phyloP scores from a whole-genome alignment of 2,329 filamentous ascomycete genomes.

The Hypoxylon sp. region DNA sequence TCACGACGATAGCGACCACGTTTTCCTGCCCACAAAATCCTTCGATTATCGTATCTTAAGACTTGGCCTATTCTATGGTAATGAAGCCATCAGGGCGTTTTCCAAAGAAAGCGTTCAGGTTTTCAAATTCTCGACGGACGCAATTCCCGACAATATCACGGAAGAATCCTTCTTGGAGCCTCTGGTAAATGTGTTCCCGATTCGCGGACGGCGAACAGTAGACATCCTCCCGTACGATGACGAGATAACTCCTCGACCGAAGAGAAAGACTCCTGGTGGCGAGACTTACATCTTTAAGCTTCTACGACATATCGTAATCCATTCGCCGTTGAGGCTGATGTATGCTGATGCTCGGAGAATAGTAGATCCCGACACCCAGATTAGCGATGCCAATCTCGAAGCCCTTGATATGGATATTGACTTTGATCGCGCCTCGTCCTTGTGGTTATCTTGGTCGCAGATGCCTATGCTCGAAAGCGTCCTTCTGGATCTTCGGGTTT shows the following conservation, averaged over 20 bases:
- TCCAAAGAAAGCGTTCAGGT: slow-evolving; percentile 45
- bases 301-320: slow-evolving; percentile 47
- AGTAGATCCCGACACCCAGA: background rate
- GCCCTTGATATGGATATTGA: slow-evolving; percentile 41
- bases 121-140: slow-evolving; percentile 38
- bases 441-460: slow-evolving; percentile 50
- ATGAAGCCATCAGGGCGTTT: slow-evolving; percentile 35
- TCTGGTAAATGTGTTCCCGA: slow-evolving; percentile 27
- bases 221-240: slow-evolving; percentile 51
- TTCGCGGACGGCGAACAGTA: slow-evolving; percentile 32
- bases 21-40: slow-evolving; percentile 42
- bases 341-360: slow-evolving; percentile 25
- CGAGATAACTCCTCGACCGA: slow-evolving; percentile 22
- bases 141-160: background rate
- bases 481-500: slow-evolving; percentile 49
- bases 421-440: slow-evolving; percentile 43
- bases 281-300: slow-evolving; percentile 33
- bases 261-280: slow-evolving; percentile 15
- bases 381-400: slow-evolving; percentile 16
- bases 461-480: slow-evolving; percentile 50
- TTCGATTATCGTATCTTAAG: slow-evolving; percentile 30
- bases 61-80: slow-evolving; percentile 30
- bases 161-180: slow-evolving; percentile 4
- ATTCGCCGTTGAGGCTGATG: slow-evolving; percentile 45
- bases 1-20: slow-evolving; percentile 41